These are phyloP conservation scores for Suillus lakei DNA, from an alignment of 768 basidiomycete genomes.

Conservation along the genomic window DNA sequence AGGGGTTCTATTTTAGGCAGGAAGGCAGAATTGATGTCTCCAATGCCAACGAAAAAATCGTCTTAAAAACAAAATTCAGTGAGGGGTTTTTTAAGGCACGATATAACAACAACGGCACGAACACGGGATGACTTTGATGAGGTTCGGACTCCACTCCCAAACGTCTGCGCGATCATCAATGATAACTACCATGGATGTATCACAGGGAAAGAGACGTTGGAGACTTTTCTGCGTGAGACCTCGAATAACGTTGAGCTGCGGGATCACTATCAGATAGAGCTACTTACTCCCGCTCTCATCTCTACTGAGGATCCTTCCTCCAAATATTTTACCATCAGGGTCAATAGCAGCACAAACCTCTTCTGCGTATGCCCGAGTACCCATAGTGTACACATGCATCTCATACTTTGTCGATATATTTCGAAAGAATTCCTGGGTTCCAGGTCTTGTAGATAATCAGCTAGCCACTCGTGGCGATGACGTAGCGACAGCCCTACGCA, in stretches of 20 bases:
- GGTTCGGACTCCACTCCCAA: conserved; percentile 97
- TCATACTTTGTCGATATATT: conserved; percentile 82
- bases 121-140: conserved; percentile 98
- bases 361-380: conserved; percentile 95
- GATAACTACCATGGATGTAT: conserved; percentile 98
- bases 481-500: conserved; percentile 40
- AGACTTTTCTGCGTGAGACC: conserved; percentile 92
- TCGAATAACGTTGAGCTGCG: conserved; percentile 35
- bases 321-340: conserved; percentile 83
- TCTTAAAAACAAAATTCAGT: conserved; percentile 50
- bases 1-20: conserved; percentile 75
- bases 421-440: conserved; percentile 79
- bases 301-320: conserved; percentile 85
- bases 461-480: conserved; percentile 10
- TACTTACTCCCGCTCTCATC: conserved; percentile 96
- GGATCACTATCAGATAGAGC: conserved; percentile 5
- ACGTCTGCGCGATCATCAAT: conserved; percentile 99
- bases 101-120: conserved; percentile 29
- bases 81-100: not conserved
- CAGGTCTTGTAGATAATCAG: conserved; percentile 57
- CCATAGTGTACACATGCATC: conserved; percentile 99
- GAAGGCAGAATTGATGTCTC: conserved; percentile 97
- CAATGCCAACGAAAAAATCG: conserved; percentile 97
- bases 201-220: conserved; percentile 92
- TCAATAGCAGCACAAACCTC: conserved; percentile 95